Base-by-base conservation (phyloP, 2,329 filamentous ascomycete genomes). In the Penicillium sp. region DNA sequence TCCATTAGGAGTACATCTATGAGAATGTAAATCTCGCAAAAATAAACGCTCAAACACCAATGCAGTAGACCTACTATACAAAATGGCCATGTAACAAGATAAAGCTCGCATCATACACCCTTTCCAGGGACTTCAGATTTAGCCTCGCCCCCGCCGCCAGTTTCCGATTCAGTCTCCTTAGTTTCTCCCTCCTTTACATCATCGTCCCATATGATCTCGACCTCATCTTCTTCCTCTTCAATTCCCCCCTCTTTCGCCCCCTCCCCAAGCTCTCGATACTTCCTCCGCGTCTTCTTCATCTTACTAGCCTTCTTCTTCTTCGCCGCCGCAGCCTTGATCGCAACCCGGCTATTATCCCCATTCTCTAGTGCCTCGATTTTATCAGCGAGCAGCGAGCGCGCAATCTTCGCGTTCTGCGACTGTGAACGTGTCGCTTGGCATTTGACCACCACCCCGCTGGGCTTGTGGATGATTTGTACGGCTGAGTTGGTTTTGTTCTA, bases 401-500 rank as follows among this genome's bases (percentile, higher is more conserved):
- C 93, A 54, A 88, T 84, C 68, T 86, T 90, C 55, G 90, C 81
- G 67, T 98, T 98, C 70, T 95, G 87, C 50, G 80, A 80, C 17
- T 88, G 82, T 1, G 87, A 94, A 42, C 93, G 83, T 8, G 93
- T 97, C 19, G 85, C 88, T 71, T 98, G 93, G 49, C 82, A 91
- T 72, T 98, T 98, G 55, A 98, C 81, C 13, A 97, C 90, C 46
- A 96, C 82, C 53, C 91, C 91, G 0, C 90, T 95, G 6, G 91
- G 88, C 15, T 86, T 72, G 69, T 98, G 93, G 59, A 85, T 93
- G 32, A 98, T 77, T 67, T 98, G 93, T 2, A 96, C 91, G 33
- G 91, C 91, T 0, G 88, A 96, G 57, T 84, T 89, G 24, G 93
- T 98, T 81, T 98, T 98, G 72, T 98, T 98, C 85, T 75, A 39